Conservation (phyloP, 2,329 filamentous ascomycete species). For the Calonectria hawksworthii region DNA sequence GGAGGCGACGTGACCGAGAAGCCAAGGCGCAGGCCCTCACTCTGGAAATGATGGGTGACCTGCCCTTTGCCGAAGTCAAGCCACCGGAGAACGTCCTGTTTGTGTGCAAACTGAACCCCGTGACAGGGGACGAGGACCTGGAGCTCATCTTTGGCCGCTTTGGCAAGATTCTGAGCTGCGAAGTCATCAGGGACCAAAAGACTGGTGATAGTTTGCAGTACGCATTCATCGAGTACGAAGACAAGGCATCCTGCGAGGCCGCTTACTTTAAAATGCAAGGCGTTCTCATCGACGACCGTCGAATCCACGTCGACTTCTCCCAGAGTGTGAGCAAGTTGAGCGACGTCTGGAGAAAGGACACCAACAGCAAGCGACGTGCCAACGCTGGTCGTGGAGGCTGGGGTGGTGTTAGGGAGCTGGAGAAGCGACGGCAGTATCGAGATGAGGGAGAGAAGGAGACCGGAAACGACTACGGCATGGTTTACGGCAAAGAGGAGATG, state of each 20-base stretch:
- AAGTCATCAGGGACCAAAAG: constrained; percentile 94
- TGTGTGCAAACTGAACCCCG: constrained; percentile 97
- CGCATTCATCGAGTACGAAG: constrained; percentile 96
- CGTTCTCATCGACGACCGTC: constrained; percentile 95
- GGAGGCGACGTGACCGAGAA: constrained; percentile 86
- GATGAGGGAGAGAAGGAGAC: constrained; percentile 67
- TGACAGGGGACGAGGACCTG: constrained; percentile 94
- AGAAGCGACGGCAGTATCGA: constrained; percentile 92
- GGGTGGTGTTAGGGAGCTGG: constrained; percentile 88
- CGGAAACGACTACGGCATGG: constrained; percentile 78
- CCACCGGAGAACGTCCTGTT: constrained; percentile 98
- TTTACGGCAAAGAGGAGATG: constrained; percentile 83
- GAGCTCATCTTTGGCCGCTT: constrained; percentile 98
- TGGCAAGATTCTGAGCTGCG: constrained; percentile 93
- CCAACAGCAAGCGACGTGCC: constrained; percentile 82
- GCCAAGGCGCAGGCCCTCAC: constrained; percentile 94
- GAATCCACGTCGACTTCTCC: constrained; percentile 98
- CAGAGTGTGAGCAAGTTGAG: constrained; percentile 92
- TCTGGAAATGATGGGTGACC: constrained; percentile 96
- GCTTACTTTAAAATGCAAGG: constrained; percentile 99
- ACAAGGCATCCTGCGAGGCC: constrained; percentile 92
- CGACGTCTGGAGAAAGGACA: constrained; percentile 88
- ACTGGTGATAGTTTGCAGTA: constrained; percentile 97
- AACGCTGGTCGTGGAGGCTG: constrained; percentile 79
- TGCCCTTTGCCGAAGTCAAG: constrained; percentile 97